phyloP scores from a whole-genome alignment of 2,329 filamentous ascomycete species.

The Stachybotrys echinatus region DNA sequence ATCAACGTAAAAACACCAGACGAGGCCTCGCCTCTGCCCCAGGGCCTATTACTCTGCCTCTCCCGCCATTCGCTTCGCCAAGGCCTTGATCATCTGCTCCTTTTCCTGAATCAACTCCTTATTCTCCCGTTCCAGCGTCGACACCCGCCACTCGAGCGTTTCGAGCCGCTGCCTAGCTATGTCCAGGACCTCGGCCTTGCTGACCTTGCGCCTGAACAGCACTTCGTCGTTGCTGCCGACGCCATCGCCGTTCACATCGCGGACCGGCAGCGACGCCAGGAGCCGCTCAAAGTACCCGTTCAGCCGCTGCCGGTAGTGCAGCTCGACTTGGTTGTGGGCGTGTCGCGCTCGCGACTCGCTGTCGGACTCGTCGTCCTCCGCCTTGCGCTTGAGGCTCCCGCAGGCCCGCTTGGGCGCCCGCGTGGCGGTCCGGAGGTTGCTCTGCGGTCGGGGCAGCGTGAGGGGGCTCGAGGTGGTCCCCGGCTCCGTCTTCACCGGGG shows the following conservation, averaged over 20 bases:
- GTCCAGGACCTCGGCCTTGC: constrained; percentile 41
- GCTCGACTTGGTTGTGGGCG: constrained; percentile 41
- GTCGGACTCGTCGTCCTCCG: constrained; percentile 13
- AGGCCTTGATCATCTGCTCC: background rate
- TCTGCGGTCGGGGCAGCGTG: background rate
- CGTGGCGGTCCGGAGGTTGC: background rate
- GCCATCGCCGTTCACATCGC: constrained; percentile 19
- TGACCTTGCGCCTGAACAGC: constrained; percentile 18
- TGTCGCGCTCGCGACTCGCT: constrained; percentile 20
- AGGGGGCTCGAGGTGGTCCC: background rate
- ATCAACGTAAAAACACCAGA: background rate
- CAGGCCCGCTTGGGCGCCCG: background rate
- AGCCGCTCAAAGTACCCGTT: constrained; percentile 40
- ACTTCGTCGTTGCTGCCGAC: constrained; percentile 16
- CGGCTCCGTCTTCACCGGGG: background rate
- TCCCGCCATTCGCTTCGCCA: background rate
- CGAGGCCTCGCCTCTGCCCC: background rate
- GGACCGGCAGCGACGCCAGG: constrained; percentile 31
- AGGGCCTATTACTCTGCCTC: background rate
- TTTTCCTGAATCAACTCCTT: constrained; percentile 20
- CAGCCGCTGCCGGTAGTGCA: constrained; percentile 42
- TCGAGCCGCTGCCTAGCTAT: constrained; percentile 36
- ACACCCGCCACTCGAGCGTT: constrained; percentile 31
- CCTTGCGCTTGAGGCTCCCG: background rate
- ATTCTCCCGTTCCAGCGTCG: constrained; percentile 28